Evolutionary conservation across 2,329 filamentous ascomycete species (phyloP), one percentile per base, ranked within the genome.

Genomic region (Exophiala aquamarina): DNA sequence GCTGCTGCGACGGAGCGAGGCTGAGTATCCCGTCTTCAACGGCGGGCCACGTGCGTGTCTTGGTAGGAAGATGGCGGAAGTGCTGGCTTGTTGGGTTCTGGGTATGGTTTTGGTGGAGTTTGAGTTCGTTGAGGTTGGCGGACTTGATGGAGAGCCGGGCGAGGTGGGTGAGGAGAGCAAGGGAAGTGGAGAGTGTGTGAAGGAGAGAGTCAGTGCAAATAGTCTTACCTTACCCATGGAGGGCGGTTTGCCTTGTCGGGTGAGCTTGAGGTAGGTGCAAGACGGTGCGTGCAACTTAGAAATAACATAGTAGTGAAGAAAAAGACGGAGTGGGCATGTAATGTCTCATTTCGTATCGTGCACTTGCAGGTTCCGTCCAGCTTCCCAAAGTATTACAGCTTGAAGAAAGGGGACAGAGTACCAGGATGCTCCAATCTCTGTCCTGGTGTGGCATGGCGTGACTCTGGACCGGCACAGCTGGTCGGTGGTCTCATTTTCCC

Each of bases 201-300:
- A n/a, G 29, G 73, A 80, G 57, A 73, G 79, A 54, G 68, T 73
- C 14, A 83, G 78, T 58, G 77, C 75, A 64, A 82, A 75, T 40
- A 83, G 81, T 54, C 65, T 85, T 39, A 85, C 82, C 3, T 59
- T 85, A 55, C 82, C 82, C 0, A 84, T 84, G 81, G 70, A 81
- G 43, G 79, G 73, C 2, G 82, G 82, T 0, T 60, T 85, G 50
- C 80, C 79, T 4, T 55, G 50, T 64, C 29, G 42, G 14, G 55
- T 62, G 13, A 44, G 21, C 18, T 15, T 23, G 14, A 46, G 47
- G 32, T 15, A 6, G 23, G 23, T 26, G 23, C 23, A 26, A 26
- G 6, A 26, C 6, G 6, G 23, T 11, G 11, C 6, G 23, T 26
- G 11, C 6, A 6, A 6, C 23, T 26, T 26, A 6, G 23, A 26